These are phyloP conservation scores for Trametes elegans DNA, from an alignment of 768 basidiomycete species.

Conservation along the genomic window DNA sequence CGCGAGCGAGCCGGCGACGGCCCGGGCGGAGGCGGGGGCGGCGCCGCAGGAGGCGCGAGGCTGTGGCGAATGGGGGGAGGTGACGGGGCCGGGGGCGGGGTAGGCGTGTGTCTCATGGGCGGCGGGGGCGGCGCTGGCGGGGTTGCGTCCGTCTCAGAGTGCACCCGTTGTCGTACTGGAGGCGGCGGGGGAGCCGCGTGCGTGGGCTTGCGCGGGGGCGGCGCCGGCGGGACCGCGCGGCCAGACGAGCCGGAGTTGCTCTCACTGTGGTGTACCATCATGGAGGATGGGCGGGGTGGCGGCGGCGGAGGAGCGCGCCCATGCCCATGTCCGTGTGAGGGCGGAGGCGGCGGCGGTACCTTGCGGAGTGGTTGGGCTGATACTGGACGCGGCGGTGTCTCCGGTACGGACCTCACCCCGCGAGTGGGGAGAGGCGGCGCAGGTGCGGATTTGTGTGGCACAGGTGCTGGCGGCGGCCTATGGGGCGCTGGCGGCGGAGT, in stretches of 20 bases:
- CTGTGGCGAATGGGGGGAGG: constrained; percentile 14
- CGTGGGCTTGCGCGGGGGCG: constrained; percentile 33
- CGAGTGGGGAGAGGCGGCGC: constrained; percentile 35
- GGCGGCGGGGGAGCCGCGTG: constrained; percentile 26
- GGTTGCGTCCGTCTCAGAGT: constrained; percentile 41
- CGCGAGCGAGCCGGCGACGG: constrained; percentile 21
- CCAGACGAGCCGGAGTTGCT: constrained; percentile 25
- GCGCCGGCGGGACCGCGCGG: constrained; percentile 41
- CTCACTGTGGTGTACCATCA: constrained; percentile 17
- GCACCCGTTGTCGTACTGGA: constrained; percentile 35
- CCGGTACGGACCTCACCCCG: constrained; percentile 26
- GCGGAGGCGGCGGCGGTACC: constrained; percentile 25
- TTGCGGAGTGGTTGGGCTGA: constrained; percentile 25
- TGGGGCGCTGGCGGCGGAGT: constrained; percentile 33
- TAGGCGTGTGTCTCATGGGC: constrained; percentile 4
- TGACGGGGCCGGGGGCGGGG: constrained; percentile 20
- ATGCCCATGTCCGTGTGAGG: too few species aligned
- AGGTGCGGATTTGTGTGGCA: constrained; percentile 33
- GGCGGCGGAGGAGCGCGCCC: constrained; percentile 29
- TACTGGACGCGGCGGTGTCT: constrained; percentile 23
- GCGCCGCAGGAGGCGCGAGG: constrained; percentile 9
- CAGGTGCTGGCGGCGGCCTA: too few species aligned
- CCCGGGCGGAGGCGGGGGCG: constrained; percentile 22
- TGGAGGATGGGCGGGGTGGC: constrained; percentile 22
- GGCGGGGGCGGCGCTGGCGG: constrained; percentile 31